Percentiles rank a stretch among this genome's conserved stretches.
phyloP scores from a whole-genome alignment of 441 rosid species.

The Theobroma grandiflorum region DNA sequence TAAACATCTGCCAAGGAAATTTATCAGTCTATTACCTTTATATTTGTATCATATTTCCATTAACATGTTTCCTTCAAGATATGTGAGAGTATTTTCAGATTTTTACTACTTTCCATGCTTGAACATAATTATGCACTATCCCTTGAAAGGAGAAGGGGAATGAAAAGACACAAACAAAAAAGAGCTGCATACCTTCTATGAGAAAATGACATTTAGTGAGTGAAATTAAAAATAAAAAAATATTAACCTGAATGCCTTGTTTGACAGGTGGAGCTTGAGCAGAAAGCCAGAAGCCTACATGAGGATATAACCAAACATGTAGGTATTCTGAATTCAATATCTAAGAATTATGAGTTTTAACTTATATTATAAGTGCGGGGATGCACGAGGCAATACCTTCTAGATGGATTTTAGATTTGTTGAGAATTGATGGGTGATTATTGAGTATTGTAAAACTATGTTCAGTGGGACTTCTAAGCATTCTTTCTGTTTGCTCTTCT shows the following conservation, averaged over 20 bases:
- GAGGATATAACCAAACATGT: constrained; percentile 62
- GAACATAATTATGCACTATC: background rate
- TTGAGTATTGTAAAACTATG: background rate
- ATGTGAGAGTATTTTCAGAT: background rate
- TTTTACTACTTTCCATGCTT: background rate
- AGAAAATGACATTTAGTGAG: background rate
- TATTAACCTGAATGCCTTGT: constrained; percentile 24
- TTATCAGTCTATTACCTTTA: background rate
- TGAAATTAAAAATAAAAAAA: background rate
- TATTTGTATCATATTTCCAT: background rate
- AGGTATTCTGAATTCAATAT: constrained; percentile 29
- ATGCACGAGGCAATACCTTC: background rate
- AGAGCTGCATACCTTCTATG: background rate
- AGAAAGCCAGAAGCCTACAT: constrained; percentile 57
- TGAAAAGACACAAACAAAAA: background rate
- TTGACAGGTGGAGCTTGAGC: constrained; percentile 53
- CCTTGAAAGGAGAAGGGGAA: background rate
- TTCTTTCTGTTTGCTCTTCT: background rate
- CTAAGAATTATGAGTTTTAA: constrained; percentile 10
- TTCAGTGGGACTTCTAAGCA: background rate
- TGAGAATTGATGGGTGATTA: background rate
- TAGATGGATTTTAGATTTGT: background rate
- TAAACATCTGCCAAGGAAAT: background rate
- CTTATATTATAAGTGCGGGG: background rate
- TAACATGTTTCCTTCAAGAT: background rate